These are phyloP conservation scores for Lodderomyces pseudojiufengensis DNA, from an alignment of 1,139 yeast genomes.

Conservation along the genomic window DNA sequence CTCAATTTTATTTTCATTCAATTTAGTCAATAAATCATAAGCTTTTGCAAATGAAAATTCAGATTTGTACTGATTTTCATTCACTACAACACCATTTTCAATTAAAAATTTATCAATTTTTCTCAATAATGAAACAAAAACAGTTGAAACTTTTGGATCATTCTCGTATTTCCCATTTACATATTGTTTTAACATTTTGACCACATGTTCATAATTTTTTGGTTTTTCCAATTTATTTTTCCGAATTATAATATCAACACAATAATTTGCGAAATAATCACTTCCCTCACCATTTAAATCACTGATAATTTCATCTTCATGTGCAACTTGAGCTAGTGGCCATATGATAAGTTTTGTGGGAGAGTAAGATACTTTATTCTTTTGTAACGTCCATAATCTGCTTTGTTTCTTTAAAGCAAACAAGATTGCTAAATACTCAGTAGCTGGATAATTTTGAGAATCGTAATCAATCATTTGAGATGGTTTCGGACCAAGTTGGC, in stretches of 20 bases:
- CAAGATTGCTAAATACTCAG: constrained; percentile 42
- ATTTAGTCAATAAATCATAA: constrained; percentile 38
- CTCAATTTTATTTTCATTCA: constrained; percentile 20
- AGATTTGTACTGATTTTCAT: constrained; percentile 19
- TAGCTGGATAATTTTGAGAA: constrained; percentile 17
- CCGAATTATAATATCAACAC: constrained; percentile 17
- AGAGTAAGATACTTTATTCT: constrained; percentile 27
- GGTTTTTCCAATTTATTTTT: constrained; percentile 16
- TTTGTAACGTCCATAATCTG: constrained; percentile 41
- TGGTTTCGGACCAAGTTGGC: background rate
- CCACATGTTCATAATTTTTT: constrained; percentile 27
- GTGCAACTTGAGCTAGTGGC: constrained; percentile 36
- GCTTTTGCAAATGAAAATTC: constrained; percentile 49
- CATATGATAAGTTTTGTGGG: constrained; percentile 47
- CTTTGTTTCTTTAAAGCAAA: constrained; percentile 46
- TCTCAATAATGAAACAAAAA: constrained; percentile 35
- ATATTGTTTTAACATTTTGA: constrained; percentile 46
- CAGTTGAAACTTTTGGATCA: constrained; percentile 34
- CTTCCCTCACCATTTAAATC: constrained; percentile 23
- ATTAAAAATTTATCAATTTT: constrained; percentile 25
- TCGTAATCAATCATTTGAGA: constrained; percentile 10
- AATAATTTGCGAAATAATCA: constrained; percentile 21
- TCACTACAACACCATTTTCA: constrained; percentile 8
- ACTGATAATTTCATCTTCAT: constrained; percentile 26
- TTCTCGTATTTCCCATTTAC: constrained; percentile 46